Evolutionary conservation across 257 asterid genomes (phyloP).

Genomic region (Handroanthus guayacan): DNA sequence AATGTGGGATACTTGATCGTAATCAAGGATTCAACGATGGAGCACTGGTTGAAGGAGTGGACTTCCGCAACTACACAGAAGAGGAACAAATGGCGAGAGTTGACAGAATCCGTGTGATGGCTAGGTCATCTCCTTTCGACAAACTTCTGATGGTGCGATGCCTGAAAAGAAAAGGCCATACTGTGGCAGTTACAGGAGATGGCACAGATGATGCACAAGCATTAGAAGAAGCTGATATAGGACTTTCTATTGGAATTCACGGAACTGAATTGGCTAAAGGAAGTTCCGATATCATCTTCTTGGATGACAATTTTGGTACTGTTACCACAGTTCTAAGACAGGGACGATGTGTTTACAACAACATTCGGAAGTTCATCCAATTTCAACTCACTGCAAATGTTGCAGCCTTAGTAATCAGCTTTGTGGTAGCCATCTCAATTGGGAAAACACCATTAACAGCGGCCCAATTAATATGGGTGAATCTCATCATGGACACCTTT

Average conservation of each 20-base stretch:
- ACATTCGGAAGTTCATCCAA: conserved; percentile 61
- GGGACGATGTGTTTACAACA: conserved; percentile 49
- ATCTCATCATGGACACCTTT: conserved; percentile 44
- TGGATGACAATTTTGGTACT: conserved; percentile 56
- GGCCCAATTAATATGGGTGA: conserved; percentile 52
- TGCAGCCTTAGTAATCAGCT: conserved; percentile 51
- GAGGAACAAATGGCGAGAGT: background rate
- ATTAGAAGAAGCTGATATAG: conserved; percentile 57
- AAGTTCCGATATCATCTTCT: conserved; percentile 59
- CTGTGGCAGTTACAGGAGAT: conserved; percentile 69
- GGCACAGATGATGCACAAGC: conserved; percentile 67
- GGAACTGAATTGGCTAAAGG: conserved; percentile 58
- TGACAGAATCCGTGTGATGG: too few relatives aligned
- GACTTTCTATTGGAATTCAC: conserved; percentile 63
- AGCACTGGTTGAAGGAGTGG: background rate
- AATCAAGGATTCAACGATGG: conserved; percentile 29
- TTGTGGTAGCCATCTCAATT: conserved; percentile 54
- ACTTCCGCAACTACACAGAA: background rate
- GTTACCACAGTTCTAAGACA: too few relatives aligned
- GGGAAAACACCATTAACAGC: conserved; percentile 61
- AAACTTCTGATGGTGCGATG: conserved; percentile 52
- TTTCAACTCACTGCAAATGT: conserved; percentile 59
- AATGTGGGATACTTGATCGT: conserved; percentile 54
- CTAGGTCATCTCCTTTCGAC: background rate
- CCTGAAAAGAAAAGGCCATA: conserved; percentile 54